These are phyloP conservation scores for Fraxinus velutina DNA, from an alignment of 305 asterid species.

Conservation along the genomic window DNA sequence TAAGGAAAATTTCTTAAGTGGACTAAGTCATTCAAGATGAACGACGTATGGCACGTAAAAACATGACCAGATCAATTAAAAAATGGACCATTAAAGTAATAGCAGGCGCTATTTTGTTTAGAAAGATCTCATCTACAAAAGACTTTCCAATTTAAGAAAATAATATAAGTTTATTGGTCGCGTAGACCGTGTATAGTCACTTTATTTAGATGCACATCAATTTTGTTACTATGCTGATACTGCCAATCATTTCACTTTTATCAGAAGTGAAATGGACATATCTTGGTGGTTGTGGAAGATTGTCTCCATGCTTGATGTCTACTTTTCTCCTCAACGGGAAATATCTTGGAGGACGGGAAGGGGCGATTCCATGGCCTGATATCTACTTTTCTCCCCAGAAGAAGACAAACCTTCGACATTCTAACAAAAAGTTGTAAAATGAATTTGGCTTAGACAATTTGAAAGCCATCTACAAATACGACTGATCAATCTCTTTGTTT, in stretches of 20 bases:
- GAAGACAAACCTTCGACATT: background rate
- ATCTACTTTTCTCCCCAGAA: background rate
- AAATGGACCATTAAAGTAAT: background rate
- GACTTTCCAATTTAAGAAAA: background rate
- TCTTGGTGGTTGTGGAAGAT: background rate
- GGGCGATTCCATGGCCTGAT: background rate
- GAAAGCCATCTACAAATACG: background rate
- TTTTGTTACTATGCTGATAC: background rate
- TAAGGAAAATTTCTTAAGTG: background rate
- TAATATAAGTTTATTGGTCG: background rate
- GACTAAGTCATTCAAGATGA: background rate
- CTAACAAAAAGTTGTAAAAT: background rate
- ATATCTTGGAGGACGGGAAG: background rate
- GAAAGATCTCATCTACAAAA: background rate
- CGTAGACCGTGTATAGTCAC: background rate
- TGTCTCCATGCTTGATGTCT: background rate
- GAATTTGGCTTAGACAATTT: background rate
- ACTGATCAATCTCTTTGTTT: background rate
- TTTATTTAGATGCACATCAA: background rate
- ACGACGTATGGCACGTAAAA: background rate
- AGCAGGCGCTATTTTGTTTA: background rate
- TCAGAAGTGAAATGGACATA: background rate
- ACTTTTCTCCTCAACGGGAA: background rate
- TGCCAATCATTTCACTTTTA: background rate
- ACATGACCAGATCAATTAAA: background rate